Conservation (phyloP, 148 eudicot species). For the Vaccinium myrtillus region DNA sequence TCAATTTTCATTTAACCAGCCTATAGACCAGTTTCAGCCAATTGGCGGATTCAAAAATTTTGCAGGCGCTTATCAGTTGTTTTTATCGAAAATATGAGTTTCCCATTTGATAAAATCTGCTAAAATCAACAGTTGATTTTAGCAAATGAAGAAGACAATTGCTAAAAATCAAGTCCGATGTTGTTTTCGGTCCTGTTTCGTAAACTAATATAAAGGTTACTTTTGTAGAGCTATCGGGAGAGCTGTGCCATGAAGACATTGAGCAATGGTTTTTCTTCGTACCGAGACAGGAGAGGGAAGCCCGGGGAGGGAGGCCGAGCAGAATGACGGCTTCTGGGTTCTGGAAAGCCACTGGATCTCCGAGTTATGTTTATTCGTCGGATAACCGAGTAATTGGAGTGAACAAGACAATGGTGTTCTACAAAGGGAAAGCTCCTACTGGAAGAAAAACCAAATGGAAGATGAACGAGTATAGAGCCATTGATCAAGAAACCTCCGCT, state of each 20-base stretch:
- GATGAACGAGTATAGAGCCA: slow-evolving; percentile 43
- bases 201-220: too few species aligned
- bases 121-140: too few species aligned
- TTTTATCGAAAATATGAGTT: too few species aligned
- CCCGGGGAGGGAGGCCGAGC: slow-evolving; percentile 36
- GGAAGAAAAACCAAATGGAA: slow-evolving; percentile 49
- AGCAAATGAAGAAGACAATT: too few species aligned
- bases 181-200: too few species aligned
- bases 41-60: too few species aligned
- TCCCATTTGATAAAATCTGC: too few species aligned
- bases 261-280: slow-evolving; percentile 50
- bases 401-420: slow-evolving; percentile 51
- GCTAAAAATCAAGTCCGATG: too few species aligned
- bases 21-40: too few species aligned
- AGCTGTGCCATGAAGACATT: slow-evolving; percentile 27
- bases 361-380: slow-evolving; percentile 31
- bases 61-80: too few species aligned
- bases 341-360: slow-evolving; percentile 51
- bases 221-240: slow-evolving; percentile 33
- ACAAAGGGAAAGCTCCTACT: slow-evolving; percentile 34
- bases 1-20: background rate
- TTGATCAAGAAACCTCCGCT: slow-evolving; percentile 14
- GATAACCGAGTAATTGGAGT: slow-evolving; percentile 31
- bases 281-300: slow-evolving; percentile 40
- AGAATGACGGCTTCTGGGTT: slow-evolving; percentile 37